Evolutionary conservation across 768 basidiomycete species (phyloP).

Genomic region (Chiua virens): DNA sequence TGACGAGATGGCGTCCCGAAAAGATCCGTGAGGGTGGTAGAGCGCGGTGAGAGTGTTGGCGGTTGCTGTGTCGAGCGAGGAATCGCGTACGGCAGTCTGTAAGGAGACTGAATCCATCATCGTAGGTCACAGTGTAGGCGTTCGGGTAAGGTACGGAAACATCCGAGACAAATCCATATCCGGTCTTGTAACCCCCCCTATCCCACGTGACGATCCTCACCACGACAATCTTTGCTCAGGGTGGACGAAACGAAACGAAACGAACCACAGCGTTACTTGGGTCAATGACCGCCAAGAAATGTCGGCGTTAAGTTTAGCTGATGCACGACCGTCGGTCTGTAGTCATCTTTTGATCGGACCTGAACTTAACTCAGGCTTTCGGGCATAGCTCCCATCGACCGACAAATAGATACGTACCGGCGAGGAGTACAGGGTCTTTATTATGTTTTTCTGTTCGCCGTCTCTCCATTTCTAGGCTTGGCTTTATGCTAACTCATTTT

Average conservation of each 20-base stretch:
- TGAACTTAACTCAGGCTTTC: slow-evolving; percentile 1
- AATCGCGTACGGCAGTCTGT: slow-evolving; percentile 1
- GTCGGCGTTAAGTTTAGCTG: neutral
- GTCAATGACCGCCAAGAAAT: neutral
- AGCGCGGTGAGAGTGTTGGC: slow-evolving; percentile 11
- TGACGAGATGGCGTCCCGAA: neutral
- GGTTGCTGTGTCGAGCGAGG: neutral
- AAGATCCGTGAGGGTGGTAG: neutral
- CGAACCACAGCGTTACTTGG: too few relatives aligned
- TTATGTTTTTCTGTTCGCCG: neutral
- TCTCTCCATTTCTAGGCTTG: neutral
- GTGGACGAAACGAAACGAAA: neutral
- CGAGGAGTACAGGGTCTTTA: too few relatives aligned
- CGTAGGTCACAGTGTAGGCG: too few relatives aligned
- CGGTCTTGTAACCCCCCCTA: too few relatives aligned
- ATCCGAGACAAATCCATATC: too few relatives aligned
- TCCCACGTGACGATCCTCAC: neutral
- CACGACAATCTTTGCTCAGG: neutral
- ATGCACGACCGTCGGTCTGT: too few relatives aligned
- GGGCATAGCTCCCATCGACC: neutral
- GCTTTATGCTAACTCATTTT: neutral
- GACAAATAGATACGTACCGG: neutral
- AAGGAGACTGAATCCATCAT: slow-evolving; percentile 4
- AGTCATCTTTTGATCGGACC: slow-evolving; percentile 3
- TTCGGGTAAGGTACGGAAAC: too few relatives aligned